Base-by-base conservation (phyloP, 164 flowering plant species). In the Liriodendron chinense region DNA sequence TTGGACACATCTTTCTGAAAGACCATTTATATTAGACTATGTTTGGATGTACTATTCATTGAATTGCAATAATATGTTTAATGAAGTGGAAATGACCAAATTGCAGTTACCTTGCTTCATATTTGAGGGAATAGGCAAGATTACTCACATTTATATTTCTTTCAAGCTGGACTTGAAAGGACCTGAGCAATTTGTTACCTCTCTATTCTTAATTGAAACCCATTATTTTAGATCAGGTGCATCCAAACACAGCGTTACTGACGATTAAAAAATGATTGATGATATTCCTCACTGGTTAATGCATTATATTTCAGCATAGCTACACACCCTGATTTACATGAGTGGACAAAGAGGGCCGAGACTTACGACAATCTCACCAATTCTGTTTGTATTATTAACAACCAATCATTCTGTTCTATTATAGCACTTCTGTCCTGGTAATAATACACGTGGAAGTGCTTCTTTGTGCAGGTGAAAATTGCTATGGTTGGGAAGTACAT, bases 401-500 rank as follows among this genome's bases (percentile, higher is more conserved):
- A 68, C 50, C 50, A 9, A 12, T 24, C 28, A 59, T 57, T 13
- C 43, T 74, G 26, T 48, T 78, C 70, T 77, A 28, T 70, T 79
- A 24, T 48, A 34, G 73, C 6, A 24, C 57, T 75, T 69, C 10
- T 63, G 76, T 72, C 49, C 18, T 68, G 10, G 57, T 68, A 68
- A 14, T 69, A 47, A 73, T 68, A 20, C 50, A 50, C 57, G 26
- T 49, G 16, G 73, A 4, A 34, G 43, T 34, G 43, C 16, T 64
- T 57, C 4, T 23, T 71, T 74, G 34, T 84, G 73, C 91, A 96
- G 99, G 98, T 96, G 68, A 86, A 89, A 79, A 92, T 96, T 84
- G 98, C 98, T 0, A 85, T 96, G 91, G 98, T 94, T 70, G 99
- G 99, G 80, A 96, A 96, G 80, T 96, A 96, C 84, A 87, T 90